Evolutionary conservation across 2,329 filamentous ascomycete genomes (phyloP), one percentile per base, ranked within the genome.

Genomic region (Pseudopyrenochaeta lycopersici): DNA sequence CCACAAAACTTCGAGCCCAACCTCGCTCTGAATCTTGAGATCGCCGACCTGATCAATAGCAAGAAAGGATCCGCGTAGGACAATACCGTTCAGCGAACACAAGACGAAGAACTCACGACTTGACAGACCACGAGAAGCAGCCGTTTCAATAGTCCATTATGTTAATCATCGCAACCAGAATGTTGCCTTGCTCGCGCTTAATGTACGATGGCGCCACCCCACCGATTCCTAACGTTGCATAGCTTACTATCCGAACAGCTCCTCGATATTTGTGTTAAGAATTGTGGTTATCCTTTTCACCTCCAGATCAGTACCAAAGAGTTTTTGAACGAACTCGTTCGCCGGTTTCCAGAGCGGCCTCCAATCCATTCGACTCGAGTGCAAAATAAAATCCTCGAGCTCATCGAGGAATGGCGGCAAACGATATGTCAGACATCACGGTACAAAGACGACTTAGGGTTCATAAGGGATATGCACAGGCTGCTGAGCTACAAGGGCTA

Each of bases 241-340:
- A 46, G 58, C 68, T 75, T 48, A 75, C 73, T 46, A 42, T 39
- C n/a, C 2, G 27, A 30, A 52, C 68, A 89, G 80, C 86, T 99
- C 64, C 90, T 99, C 73, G 95, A 99, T 76, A 98, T 98, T 60
- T 98, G 95, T 78, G 95, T 98, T 78, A 99, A 99, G 83, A 99
- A 99, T 80, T 99, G 95, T 84, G 95, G 95, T 68, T 99, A 99
- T 75, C 93, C 95, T 1, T 99, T 99, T 78, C 95, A 99, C 73
- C 87, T 99, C 53, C 95, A 99, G 78, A 97, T 99, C 74, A 93
- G 91, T 77, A 98, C 95, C 64, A 99, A 99, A 77, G 95, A 99
- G 72, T 99, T 99, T 69, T 87, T 99, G 68, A 99, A 99, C 79
- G 95, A 99, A 81, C 88, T 99, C 55, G 95, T 99, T 57, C 88